Conservation (phyloP, 129 eudicot species). For the Erigeron canadensis region DNA sequence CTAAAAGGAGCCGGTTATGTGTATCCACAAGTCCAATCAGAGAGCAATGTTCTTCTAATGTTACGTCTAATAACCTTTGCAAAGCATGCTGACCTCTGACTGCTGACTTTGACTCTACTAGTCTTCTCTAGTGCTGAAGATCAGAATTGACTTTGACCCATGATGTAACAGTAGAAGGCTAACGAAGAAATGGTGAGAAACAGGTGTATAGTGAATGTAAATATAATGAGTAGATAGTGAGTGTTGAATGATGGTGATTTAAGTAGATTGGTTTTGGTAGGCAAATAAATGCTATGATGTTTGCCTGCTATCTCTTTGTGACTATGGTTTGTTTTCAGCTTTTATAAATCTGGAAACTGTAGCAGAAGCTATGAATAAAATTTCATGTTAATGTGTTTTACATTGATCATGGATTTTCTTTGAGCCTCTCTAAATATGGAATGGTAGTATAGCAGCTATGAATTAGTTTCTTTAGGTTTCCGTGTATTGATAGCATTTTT, state of each 20-base stretch:
- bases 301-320: not conserved
- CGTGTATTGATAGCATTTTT: not conserved
- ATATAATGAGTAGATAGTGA: slow-evolving; percentile 32
- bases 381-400: slow-evolving; percentile 24
- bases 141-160: not conserved
- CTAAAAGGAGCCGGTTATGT: slow-evolving; percentile 78
- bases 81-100: slow-evolving; percentile 63
- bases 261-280: slow-evolving; percentile 9
- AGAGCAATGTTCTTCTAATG: slow-evolving; percentile 72
- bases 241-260: slow-evolving; percentile 26
- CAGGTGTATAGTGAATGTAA: slow-evolving; percentile 38
- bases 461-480: not conserved
- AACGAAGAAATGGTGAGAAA: slow-evolving; percentile 17
- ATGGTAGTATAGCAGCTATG: not conserved
- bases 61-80: slow-evolving; percentile 74
- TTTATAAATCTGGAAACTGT: slow-evolving; percentile 8
- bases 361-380: slow-evolving; percentile 23
- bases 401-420: not conserved
- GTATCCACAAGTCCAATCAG: slow-evolving; percentile 65
- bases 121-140: not conserved
- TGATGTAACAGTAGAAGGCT: slow-evolving; percentile 26
- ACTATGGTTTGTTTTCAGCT: not conserved
- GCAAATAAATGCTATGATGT: slow-evolving; percentile 12
- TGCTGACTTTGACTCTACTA: slow-evolving; percentile 19
- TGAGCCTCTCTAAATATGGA: not conserved